These are phyloP conservation scores for Rubia occidens DNA, from an alignment of 305 asterid species.

Conservation along the genomic window DNA sequence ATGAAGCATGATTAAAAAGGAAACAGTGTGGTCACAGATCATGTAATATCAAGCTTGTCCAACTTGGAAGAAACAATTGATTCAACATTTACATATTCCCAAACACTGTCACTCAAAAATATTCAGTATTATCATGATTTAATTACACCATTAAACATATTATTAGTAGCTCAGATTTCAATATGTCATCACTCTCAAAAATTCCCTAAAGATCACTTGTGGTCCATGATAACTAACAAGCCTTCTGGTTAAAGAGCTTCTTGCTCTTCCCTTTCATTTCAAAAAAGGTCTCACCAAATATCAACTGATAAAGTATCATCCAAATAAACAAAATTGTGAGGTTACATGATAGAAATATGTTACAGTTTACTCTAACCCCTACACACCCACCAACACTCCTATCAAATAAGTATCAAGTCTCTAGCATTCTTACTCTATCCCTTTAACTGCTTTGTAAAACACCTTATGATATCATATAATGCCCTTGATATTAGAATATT, in stretches of 20 bases:
- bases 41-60: not conserved
- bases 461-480: not conserved
- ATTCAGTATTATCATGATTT: not conserved
- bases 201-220: not conserved
- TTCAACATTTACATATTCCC: not conserved
- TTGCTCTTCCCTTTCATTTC: not conserved
- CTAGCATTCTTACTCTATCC: not conserved
- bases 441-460: not conserved
- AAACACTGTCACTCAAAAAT: not conserved
- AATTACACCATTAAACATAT: no score
- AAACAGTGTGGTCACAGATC: not conserved
- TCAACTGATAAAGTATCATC: not conserved
- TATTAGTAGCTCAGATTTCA: not conserved
- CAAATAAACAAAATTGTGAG: not conserved
- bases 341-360: not conserved
- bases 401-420: not conserved
- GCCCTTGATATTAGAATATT: not conserved
- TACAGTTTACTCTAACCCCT: not conserved
- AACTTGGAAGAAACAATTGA: not conserved
- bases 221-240: no score
- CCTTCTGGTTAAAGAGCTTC: not conserved
- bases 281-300: not conserved
- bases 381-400: not conserved
- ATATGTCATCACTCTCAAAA: not conserved
- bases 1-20: not conserved